Evolutionary conservation across 257 asterid genomes (phyloP).

Genomic region (Solanum ahanhuiri): DNA sequence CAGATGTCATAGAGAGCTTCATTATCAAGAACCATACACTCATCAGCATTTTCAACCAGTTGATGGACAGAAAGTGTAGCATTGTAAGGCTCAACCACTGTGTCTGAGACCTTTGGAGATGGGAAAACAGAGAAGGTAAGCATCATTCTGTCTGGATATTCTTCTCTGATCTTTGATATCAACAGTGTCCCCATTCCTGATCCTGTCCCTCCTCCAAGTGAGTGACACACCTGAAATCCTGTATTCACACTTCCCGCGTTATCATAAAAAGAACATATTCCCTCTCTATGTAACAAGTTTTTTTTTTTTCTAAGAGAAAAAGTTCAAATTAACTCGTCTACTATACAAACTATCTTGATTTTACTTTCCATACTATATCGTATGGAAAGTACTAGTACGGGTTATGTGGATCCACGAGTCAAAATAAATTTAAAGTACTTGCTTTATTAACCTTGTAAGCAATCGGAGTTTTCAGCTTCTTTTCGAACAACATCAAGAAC

Average conservation of each 20-base stretch:
- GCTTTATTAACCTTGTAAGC: conserved; percentile 5
- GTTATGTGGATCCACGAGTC: background rate
- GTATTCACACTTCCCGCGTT: background rate
- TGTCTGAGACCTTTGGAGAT: conserved; percentile 23
- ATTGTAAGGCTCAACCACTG: conserved; percentile 19
- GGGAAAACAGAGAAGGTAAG: conserved; percentile 22
- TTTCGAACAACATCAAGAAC: conserved; percentile 24
- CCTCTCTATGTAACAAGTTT: no score
- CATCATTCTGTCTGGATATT: conserved; percentile 23
- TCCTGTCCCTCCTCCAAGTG: conserved; percentile 23
- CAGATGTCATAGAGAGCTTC: conserved; percentile 21
- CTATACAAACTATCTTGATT: background rate
- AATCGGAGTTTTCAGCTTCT: conserved; percentile 20
- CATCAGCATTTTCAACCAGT: conserved; percentile 22
- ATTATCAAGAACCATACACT: conserved; percentile 21
- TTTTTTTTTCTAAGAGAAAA: background rate
- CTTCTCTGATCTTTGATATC: conserved; percentile 20
- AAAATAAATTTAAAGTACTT: background rate
- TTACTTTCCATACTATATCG: background rate
- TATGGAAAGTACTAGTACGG: no score
- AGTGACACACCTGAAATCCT: conserved; percentile 22
- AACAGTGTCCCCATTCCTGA: conserved; percentile 19
- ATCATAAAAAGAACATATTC: background rate
- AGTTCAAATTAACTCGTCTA: background rate
- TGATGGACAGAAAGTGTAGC: conserved; percentile 25